These are phyloP conservation scores for Solanum chmielewskii DNA, from an alignment of 257 asterid genomes.

Conservation along the genomic window DNA sequence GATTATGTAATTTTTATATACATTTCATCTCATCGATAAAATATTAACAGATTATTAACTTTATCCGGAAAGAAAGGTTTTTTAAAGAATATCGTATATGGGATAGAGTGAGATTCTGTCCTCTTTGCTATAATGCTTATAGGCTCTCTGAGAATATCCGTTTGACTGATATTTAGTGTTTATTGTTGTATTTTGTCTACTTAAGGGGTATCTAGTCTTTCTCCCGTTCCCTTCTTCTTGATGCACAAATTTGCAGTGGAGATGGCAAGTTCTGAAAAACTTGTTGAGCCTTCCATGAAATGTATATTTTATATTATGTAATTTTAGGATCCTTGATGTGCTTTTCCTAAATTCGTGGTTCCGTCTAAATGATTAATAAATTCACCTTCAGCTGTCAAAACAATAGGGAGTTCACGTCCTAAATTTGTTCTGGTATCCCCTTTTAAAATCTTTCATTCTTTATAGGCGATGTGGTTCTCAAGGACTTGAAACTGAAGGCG, in stretches of 20 bases:
- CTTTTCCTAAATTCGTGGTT: background rate
- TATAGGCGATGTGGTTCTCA: slow-evolving; percentile 94
- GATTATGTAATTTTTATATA: background rate
- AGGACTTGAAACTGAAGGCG: slow-evolving; percentile 83
- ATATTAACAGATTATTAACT: background rate
- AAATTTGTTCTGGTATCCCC: slow-evolving; percentile 2
- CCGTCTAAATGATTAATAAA: background rate
- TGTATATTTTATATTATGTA: background rate
- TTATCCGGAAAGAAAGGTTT: background rate
- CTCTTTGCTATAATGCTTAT: background rate
- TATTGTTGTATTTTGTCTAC: background rate
- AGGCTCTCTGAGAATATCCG: background rate
- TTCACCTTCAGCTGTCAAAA: background rate
- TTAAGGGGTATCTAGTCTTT: background rate
- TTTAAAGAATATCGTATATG: background rate
- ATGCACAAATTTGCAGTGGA: background rate
- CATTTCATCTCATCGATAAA: background rate
- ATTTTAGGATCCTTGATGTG: background rate
- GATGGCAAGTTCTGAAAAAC: background rate
- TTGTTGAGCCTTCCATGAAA: background rate
- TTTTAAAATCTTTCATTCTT: background rate
- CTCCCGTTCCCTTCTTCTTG: background rate
- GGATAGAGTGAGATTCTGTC: background rate
- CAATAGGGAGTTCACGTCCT: background rate
- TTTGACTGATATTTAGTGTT: background rate